Base-by-base conservation (phyloP, 2,329 filamentous ascomycete species). In the Penicillium sp. region DNA sequence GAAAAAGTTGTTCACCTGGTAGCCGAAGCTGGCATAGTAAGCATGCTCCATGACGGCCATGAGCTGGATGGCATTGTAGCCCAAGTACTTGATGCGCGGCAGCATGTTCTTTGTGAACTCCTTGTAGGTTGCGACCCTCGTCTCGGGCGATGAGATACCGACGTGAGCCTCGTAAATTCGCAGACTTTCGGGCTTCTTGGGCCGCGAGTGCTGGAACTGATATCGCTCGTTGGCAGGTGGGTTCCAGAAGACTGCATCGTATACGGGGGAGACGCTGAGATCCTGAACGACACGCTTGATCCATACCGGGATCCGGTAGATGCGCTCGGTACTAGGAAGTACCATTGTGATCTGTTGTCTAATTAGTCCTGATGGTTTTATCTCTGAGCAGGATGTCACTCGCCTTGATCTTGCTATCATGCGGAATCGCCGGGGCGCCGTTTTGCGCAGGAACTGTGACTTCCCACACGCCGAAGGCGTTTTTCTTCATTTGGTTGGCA, bases 1-100 rank as follows among this genome's bases (percentile, higher is more conserved):
- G 64, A 97, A 98, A 78, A 98, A 98, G 72, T 88, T 96, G 77
- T 97, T 98, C 74, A 98, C 83, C 72, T 98, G 93, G 71, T 98
- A 98, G 41, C 93, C 93, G 64, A 98, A 98, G 66, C 92, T 97
- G 63, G 93, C 93, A 69, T 98, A 98, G 78, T 98, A 98, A 43
- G 93, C 93, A 72, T 98, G 93, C 69, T 98, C 93, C 92, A 98
- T 98, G 66, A 98, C 80, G 40, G 93, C 93, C 93, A 98, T 98
- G 56, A 98, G 79, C 69, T 98, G 93, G 60, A 98, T 97, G 47
- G 91, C 88, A 67, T 98, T 97, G 77, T 98, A 98, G 35, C 92
- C 93, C 38, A 97, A 78, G 56, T 83, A 77, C 66, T 91, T 86
- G 74, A 98, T 97, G 50, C 92, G 83, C 13, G 92, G 91, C 6